Percentiles rank a stretch among this genome's conserved stretches.
phyloP scores from a whole-genome alignment of 1,284 basidiomycete species.

The Hemileccinum hortonii region DNA sequence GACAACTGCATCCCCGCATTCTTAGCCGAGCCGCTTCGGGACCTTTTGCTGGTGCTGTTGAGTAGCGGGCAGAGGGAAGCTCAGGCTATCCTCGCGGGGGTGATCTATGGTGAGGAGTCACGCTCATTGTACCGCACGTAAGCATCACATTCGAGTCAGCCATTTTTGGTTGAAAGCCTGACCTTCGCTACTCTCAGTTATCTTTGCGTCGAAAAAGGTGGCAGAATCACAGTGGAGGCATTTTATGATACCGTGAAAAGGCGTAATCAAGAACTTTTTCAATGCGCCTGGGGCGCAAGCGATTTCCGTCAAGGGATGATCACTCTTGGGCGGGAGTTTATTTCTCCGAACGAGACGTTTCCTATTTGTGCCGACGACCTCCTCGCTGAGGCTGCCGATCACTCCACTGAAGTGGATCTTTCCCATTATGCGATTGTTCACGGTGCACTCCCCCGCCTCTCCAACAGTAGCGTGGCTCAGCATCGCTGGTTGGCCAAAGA shows the following conservation, averaged over 20 bases:
- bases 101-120: neutral
- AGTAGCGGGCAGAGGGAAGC: constrained; percentile 7
- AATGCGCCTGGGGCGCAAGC: constrained; percentile 2
- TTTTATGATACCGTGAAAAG: neutral
- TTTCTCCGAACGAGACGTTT: neutral
- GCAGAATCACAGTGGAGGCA: neutral
- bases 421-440: neutral
- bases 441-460: neutral
- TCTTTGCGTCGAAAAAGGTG: constrained; percentile 1
- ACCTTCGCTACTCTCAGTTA: constrained; percentile 3
- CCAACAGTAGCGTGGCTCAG: neutral
- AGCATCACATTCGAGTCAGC: neutral
- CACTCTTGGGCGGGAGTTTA: constrained; percentile 2
- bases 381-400: constrained; percentile 12
- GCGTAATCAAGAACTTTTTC: constrained; percentile 4
- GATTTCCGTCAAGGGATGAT: constrained; percentile 10
- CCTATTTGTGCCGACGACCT: constrained; percentile 2
- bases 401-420: constrained; percentile 5
- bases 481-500: no score
- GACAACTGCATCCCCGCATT: constrained; percentile 10
- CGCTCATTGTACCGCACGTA: constrained; percentile 1
- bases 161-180: no score
- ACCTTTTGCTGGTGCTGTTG: constrained; percentile 3
- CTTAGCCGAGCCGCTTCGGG: neutral
- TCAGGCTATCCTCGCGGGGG: constrained; percentile 3